Conservation (phyloP, 73 alveolate species). For the Paramecium sexaurelia region DNA sequence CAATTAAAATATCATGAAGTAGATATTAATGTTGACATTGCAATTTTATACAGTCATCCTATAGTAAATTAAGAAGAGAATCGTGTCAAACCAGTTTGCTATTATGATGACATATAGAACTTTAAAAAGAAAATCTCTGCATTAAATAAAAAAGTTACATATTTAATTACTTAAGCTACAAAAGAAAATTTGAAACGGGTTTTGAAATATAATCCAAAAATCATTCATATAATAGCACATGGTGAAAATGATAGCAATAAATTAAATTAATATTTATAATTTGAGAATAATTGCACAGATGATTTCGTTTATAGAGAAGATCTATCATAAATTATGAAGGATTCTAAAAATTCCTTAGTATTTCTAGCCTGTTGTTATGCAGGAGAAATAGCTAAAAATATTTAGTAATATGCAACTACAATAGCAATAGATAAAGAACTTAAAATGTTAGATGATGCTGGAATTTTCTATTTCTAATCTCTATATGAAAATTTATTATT, state of each 20-base stretch:
- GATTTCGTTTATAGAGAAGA: neutral
- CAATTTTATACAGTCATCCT: neutral
- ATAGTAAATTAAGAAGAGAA: neutral
- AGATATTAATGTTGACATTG: neutral
- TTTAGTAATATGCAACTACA: neutral
- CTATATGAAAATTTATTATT: neutral
- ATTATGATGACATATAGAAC: neutral
- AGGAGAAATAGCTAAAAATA: neutral
- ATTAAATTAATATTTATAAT: neutral
- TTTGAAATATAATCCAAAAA: neutral
- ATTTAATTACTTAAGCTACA: neutral
- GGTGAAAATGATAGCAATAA: neutral
- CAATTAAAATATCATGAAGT: neutral
- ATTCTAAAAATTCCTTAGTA: neutral
- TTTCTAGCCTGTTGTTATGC: neutral
- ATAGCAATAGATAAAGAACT: neutral
- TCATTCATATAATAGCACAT: neutral
- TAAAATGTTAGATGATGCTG: slow-evolving; percentile 17
- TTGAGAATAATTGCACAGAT: neutral
- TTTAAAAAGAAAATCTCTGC: neutral
- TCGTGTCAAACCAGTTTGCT: neutral
- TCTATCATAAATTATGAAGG: neutral
- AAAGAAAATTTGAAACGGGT: neutral
- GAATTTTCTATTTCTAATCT: neutral
- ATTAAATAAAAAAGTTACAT: neutral